Evolutionary conservation across 495 filamentous ascomycete genomes (phyloP).

Genomic region (Daldinia caldariorum): DNA sequence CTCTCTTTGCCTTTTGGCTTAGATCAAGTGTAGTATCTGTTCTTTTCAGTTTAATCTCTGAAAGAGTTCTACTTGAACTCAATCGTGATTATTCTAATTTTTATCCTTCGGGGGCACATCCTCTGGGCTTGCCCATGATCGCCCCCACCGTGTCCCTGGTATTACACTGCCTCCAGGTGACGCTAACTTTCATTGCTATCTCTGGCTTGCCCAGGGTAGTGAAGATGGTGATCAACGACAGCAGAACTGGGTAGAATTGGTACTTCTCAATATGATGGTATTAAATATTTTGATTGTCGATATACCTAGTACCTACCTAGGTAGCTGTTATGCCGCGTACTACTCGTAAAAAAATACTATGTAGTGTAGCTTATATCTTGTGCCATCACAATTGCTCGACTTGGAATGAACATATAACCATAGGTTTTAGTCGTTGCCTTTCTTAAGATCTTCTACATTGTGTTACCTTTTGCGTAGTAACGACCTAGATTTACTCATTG

Average conservation of each 20-base stretch:
- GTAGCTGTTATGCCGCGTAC: no score
- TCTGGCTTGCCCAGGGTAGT: conserved; percentile 62
- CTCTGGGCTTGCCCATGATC: conserved; percentile 81
- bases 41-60: conserved; percentile 88
- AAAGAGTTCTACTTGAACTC: conserved; percentile 62
- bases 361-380: no score
- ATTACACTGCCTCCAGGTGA: conserved; percentile 82
- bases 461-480: no score
- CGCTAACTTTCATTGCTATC: conserved; percentile 68
- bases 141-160: conserved; percentile 75
- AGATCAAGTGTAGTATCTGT: conserved; percentile 97
- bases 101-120: conserved; percentile 59
- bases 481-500: no score
- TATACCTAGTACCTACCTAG: no score
- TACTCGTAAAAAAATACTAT: no score
- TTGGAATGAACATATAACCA: no score
- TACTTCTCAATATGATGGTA: no score
- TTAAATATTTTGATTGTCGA: no score
- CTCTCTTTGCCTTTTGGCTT: conserved; percentile 64
- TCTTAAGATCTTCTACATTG: no score
- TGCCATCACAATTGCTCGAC: no score
- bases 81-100: conserved; percentile 81
- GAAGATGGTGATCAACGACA: conserved; percentile 59
- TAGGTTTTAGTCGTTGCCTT: no score
- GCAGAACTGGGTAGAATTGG: neutral